A percentile compares a stretch with the other conserved stretches of the same genome.
Evolutionary conservation across 192 early-diverging fungal genomes (phyloP).

Genomic region (Backusella tarrabulga): DNA sequence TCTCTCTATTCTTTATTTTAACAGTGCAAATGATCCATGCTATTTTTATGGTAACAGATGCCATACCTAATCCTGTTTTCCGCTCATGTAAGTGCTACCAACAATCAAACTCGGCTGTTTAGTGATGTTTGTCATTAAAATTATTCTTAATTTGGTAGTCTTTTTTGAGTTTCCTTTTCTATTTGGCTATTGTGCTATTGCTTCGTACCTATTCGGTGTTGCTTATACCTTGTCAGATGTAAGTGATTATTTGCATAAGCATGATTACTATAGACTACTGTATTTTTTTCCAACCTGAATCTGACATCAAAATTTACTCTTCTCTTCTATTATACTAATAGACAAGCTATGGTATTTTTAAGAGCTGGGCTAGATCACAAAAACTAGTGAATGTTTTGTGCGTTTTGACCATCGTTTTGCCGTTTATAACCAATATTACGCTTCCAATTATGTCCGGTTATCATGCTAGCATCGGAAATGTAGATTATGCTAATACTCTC

Average conservation of each 20-base stretch:
- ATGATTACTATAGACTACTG: neutral
- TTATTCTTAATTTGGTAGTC: neutral
- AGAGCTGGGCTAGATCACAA: neutral
- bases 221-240: conserved; percentile 12
- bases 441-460: neutral
- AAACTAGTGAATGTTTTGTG: neutral
- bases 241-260: neutral
- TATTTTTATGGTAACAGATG: neutral
- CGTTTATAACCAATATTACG: neutral
- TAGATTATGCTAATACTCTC: neutral
- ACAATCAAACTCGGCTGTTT: neutral
- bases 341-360: neutral
- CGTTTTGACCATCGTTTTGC: neutral
- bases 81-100: conserved; percentile 2
- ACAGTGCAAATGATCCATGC: conserved; percentile 4
- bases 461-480: neutral
- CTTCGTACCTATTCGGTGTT: conserved; percentile 4
- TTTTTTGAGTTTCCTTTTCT: conserved; percentile 4
- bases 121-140: neutral
- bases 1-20: neutral
- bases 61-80: conserved; percentile 9
- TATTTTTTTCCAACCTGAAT: neutral
- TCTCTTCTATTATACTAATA: neutral
- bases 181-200: conserved; percentile 11
- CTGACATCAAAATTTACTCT: neutral